Base-by-base conservation (phyloP, 257 asterid species). In the Solanum peruvianum region DNA sequence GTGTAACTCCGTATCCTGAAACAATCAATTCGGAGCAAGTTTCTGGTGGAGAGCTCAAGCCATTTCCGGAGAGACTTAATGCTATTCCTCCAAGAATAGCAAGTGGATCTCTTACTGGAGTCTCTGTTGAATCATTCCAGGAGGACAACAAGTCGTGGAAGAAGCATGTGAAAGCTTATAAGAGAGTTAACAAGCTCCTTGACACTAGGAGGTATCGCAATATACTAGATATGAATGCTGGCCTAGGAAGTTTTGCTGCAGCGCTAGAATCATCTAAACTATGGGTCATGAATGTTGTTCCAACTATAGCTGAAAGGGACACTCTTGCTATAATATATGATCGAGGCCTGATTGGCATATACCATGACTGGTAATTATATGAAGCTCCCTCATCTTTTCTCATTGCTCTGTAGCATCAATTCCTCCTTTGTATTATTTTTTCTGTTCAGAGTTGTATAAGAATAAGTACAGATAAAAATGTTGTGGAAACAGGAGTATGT, bases 141-240 rank as follows among this genome's bases (percentile, higher is more conserved):
- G 91, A 91, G 87, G 93, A 91, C 85, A 89, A 89, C 23, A 87
- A 82, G 83, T 44, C 83, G 27, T 91, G 93, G 93, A 86, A 87
- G 84, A 89, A 91, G 70, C 92, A 89, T 11, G 92, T 89, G 33
- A 88, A 78, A 25, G 86, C 90, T 49, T 91, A 91, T 56, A 89
- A 89, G 78, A 87, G 87, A 87, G 83, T 86, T 35, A 89, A 87
- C 85, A 89, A 83, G 37, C 84, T 91, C 72, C 91, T 91, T 35
- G 89, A 71, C 16, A 82, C 88, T 16, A 86, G 89, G 66, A 88
- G 92, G 71, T 91, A 91, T 31, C 92, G 88, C 82, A 92, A 91
- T 58, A 83, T 92, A 31, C 87, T 92, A 89, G 94, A 92, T 86
- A 91, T 92, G 94, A 92, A 92, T 89, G 92, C 94, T 69, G 92